Evolutionary conservation across 768 basidiomycete species (phyloP).

Genomic region (Solioccasus polychromus): DNA sequence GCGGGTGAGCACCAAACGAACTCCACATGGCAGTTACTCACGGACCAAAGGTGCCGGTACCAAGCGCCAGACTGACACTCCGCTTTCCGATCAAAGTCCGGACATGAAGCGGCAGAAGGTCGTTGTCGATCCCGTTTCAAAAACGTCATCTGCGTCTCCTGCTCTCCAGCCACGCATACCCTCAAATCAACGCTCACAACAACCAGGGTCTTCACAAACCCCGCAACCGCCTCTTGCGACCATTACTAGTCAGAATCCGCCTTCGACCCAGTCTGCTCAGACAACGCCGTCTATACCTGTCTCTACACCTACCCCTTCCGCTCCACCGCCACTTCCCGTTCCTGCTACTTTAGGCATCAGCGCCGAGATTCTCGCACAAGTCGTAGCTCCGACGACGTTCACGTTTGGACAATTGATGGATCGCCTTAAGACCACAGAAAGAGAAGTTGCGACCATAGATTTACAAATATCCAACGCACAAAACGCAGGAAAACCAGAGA

Average conservation of each 20-base stretch:
- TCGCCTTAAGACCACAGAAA: slow-evolving; percentile 16
- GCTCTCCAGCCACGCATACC: slow-evolving; percentile 20
- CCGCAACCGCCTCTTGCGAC: slow-evolving; percentile 16
- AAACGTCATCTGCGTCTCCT: slow-evolving; percentile 18
- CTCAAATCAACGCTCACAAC: slow-evolving; percentile 21
- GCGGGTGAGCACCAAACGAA: slow-evolving; percentile 23
- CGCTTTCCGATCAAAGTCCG: slow-evolving; percentile 34
- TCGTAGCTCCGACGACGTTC: slow-evolving; percentile 2
- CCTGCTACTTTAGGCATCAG: slow-evolving; percentile 1
- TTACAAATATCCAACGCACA: slow-evolving; percentile 12
- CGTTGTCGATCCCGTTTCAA: slow-evolving; percentile 13
- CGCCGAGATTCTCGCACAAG: slow-evolving; percentile 16
- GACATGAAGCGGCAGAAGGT: slow-evolving; percentile 44
- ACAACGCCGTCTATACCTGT: not conserved
- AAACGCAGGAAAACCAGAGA: slow-evolving; percentile 15
- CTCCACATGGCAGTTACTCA: slow-evolving; percentile 9
- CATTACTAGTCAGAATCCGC: not conserved
- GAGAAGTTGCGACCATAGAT: slow-evolving; percentile 14
- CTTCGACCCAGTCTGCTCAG: slow-evolving; percentile 12
- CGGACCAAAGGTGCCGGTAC: slow-evolving; percentile 26
- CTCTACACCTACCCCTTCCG: slow-evolving; percentile 10
- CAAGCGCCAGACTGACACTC: slow-evolving; percentile 46
- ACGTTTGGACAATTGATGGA: slow-evolving; percentile 26
- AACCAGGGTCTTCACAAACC: slow-evolving; percentile 15
- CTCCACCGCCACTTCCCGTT: slow-evolving; percentile 6